These are phyloP conservation scores for Eragrostis curvula DNA, from an alignment of 176 grass and related monocot genomes.

Conservation along the genomic window DNA sequence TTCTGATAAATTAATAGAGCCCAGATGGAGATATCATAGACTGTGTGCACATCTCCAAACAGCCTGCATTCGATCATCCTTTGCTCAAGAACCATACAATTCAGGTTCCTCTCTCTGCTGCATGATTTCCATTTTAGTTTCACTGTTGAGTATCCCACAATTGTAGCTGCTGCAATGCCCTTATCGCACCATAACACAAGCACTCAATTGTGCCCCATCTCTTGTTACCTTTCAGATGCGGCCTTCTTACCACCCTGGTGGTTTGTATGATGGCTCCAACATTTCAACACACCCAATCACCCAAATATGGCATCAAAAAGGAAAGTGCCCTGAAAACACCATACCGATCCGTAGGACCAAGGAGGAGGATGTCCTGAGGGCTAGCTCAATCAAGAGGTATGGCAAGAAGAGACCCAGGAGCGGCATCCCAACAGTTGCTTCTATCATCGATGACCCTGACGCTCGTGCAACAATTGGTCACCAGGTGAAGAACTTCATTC, in stretches of 20 bases:
- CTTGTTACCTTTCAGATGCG: slow-evolving; percentile 50
- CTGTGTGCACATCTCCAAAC: too few species aligned
- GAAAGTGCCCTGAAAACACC: slow-evolving; percentile 60
- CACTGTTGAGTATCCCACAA: too few species aligned
- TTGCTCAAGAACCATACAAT: too few species aligned
- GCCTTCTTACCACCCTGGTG: slow-evolving; percentile 66
- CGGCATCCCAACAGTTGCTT: slow-evolving; percentile 49
- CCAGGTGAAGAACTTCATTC: too few species aligned
- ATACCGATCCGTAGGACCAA: slow-evolving; percentile 65
- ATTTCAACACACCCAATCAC: slow-evolving; percentile 33
- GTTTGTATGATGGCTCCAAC: slow-evolving; percentile 60
- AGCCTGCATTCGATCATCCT: too few species aligned
- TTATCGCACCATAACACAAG: too few species aligned
- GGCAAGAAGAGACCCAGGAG: slow-evolving; percentile 67
- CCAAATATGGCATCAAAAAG: slow-evolving; percentile 71
- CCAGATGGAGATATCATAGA: too few species aligned
- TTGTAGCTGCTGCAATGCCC: too few species aligned
- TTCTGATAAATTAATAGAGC: too few species aligned
- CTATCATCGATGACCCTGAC: slow-evolving; percentile 51
- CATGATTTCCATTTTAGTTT: too few species aligned
- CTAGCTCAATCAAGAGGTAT: slow-evolving; percentile 59
- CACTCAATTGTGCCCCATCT: too few species aligned
- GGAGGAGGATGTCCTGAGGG: slow-evolving; percentile 63
- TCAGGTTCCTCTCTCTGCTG: too few species aligned
- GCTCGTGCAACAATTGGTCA: slow-evolving; percentile 31